phyloP scores from a whole-genome alignment of 2,329 filamentous ascomycete species.

The Sporothrix sp. region DNA sequence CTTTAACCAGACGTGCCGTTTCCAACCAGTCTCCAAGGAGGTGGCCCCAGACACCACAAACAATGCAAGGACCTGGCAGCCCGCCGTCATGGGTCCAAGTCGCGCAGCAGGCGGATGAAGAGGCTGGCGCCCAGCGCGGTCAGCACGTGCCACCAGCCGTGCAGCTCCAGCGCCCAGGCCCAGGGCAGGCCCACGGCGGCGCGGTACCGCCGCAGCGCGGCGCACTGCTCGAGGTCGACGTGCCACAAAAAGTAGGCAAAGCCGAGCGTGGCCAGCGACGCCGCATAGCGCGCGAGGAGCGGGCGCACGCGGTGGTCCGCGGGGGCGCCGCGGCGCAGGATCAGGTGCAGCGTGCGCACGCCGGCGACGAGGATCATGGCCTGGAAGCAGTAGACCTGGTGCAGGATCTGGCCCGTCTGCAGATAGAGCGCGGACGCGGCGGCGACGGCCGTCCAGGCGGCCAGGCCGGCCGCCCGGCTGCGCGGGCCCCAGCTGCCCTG shows the following conservation, averaged over 20 bases:
- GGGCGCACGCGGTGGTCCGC: not conserved
- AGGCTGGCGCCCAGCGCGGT: constrained; percentile 42
- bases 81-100: not conserved
- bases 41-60: not conserved
- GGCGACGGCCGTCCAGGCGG: constrained; percentile 31
- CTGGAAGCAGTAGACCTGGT: constrained; percentile 33
- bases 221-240: constrained; percentile 45
- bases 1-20: too few species aligned
- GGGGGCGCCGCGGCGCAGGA: constrained; percentile 19
- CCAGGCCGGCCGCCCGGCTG: constrained; percentile 30
- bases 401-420: constrained; percentile 32
- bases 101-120: constrained; percentile 11
- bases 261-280: not conserved
- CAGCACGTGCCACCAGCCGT: constrained; percentile 56
- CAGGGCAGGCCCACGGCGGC: constrained; percentile 41
- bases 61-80: not conserved
- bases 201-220: constrained; percentile 35
- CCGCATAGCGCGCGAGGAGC: not conserved
- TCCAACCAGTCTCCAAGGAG: not conserved
- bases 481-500: constrained; percentile 36
- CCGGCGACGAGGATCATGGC: constrained; percentile 26
- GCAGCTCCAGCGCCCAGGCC: constrained; percentile 47
- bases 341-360: constrained; percentile 27
- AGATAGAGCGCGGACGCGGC: constrained; percentile 35
- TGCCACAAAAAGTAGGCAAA: constrained; percentile 46